These are phyloP conservation scores for Bimuria novae-zelandiae DNA, from an alignment of 2,329 filamentous ascomycete species.

Conservation along the genomic window DNA sequence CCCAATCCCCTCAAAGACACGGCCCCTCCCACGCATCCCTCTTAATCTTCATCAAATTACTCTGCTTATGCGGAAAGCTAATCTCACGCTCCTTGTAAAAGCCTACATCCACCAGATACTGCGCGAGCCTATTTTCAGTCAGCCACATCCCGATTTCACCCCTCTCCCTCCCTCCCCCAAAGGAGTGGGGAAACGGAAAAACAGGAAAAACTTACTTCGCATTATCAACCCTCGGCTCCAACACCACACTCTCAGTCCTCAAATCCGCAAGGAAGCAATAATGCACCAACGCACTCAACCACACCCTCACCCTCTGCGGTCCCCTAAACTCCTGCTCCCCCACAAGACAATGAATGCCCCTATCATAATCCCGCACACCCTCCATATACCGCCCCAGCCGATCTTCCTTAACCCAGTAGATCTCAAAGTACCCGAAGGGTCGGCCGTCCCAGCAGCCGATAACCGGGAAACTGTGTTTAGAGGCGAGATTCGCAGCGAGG, in stretches of 20 bases:
- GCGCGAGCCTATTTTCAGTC: conserved; percentile 61
- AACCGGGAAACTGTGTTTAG: conserved; percentile 80
- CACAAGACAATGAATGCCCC: conserved; percentile 85
- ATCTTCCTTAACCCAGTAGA: conserved; percentile 98
- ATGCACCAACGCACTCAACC: conserved; percentile 87
- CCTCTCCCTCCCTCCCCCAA: background rate
- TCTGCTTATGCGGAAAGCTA: conserved; percentile 88
- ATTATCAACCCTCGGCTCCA: conserved; percentile 94
- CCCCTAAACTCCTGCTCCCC: conserved; percentile 93
- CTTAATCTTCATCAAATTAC: conserved; percentile 79
- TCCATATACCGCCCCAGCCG: conserved; percentile 70
- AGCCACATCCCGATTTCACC: too few relatives aligned
- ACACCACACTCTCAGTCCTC: conserved; percentile 78
- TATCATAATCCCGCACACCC: conserved; percentile 76
- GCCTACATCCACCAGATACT: conserved; percentile 72
- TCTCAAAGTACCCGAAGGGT: conserved; percentile 95
- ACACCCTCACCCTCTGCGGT: conserved; percentile 72
- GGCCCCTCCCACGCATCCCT: conserved; percentile 71
- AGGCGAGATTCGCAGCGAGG: conserved; percentile 66
- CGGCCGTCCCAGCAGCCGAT: conserved; percentile 94
- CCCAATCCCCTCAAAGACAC: conserved; percentile 12
- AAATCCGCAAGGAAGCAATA: conserved; percentile 78
- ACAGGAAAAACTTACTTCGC: conserved; percentile 67
- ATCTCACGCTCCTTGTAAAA: conserved; percentile 89
- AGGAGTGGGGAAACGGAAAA: too few relatives aligned